Evolutionary conservation across 352 stramenopile genomes (phyloP).

Genomic region (Phytopythium chamaehyphon): DNA sequence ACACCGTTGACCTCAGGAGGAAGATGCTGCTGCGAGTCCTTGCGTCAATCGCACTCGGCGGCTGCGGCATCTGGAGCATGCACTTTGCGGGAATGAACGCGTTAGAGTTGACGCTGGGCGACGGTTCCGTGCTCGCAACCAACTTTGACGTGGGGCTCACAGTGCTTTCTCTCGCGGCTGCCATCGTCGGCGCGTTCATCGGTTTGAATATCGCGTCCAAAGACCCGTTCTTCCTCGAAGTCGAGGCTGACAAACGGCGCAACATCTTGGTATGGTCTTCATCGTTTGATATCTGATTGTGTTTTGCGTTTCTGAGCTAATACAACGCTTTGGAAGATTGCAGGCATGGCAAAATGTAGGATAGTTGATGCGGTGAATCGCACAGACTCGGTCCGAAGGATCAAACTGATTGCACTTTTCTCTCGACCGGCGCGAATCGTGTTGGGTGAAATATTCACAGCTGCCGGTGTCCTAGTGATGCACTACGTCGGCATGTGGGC

Average conservation of each 20-base stretch:
- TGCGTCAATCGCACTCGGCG: slow-evolving; percentile 32
- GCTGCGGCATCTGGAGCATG: slow-evolving; percentile 47
- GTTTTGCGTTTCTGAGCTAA: too few species aligned
- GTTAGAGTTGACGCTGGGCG: slow-evolving; percentile 13
- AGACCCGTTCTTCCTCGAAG: slow-evolving; percentile 51
- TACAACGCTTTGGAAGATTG: too few species aligned
- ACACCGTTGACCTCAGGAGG: too few species aligned
- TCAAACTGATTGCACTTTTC: slow-evolving; percentile 42
- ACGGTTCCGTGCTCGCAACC: slow-evolving; percentile 20
- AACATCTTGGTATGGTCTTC: too few species aligned
- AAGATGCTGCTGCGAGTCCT: too few species aligned
- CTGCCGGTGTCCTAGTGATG: slow-evolving; percentile 40
- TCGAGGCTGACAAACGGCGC: too few species aligned
- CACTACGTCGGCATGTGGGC: slow-evolving; percentile 53
- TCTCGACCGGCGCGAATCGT: slow-evolving; percentile 34
- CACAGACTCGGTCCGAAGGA: too few species aligned
- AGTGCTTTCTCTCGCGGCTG: slow-evolving; percentile 31
- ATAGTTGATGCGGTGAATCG: too few species aligned
- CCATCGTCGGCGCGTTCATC: slow-evolving; percentile 34
- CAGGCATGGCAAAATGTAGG: too few species aligned
- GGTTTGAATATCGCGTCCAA: slow-evolving; percentile 35
- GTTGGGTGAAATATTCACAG: slow-evolving; percentile 26
- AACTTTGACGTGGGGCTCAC: slow-evolving; percentile 39
- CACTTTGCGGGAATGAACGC: slow-evolving; percentile 54
- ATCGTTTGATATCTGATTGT: too few species aligned